These are phyloP conservation scores for Xylaria scruposa DNA, from an alignment of 495 filamentous ascomycete genomes.

Conservation along the genomic window DNA sequence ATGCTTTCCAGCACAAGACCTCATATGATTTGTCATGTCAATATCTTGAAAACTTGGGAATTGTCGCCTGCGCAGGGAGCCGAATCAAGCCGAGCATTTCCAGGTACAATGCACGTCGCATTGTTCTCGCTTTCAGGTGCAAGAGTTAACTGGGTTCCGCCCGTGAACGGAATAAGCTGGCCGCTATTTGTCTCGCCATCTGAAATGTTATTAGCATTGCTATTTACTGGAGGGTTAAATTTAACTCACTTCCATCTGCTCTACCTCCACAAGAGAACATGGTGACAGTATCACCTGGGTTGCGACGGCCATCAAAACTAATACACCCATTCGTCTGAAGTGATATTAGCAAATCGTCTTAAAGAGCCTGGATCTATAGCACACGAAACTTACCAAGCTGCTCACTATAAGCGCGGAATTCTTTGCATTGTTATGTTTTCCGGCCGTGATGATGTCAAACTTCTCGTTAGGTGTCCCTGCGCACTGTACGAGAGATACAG, in stretches of 20 bases:
- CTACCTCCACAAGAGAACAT: conserved; percentile 62
- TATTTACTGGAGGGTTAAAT: background rate
- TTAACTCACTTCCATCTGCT: conserved; percentile 53
- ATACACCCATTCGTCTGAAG: conserved; percentile 55
- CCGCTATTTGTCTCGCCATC: conserved; percentile 50
- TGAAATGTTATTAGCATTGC: conserved; percentile 31
- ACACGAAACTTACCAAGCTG: conserved; percentile 41
- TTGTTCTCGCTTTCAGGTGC: conserved; percentile 50
- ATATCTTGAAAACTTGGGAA: conserved; percentile 55
- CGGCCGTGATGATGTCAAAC: conserved; percentile 60
- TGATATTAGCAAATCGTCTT: conserved; percentile 19
- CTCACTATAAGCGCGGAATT: conserved; percentile 55
- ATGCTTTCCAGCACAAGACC: background rate
- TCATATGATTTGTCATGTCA: conserved; percentile 30
- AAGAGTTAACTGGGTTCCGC: conserved; percentile 48
- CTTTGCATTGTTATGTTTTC: conserved; percentile 54
- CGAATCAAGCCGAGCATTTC: conserved; percentile 47
- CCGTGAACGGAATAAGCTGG: conserved; percentile 51
- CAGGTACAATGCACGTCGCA: conserved; percentile 50
- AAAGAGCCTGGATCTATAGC: background rate
- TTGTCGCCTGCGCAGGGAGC: conserved; percentile 50
- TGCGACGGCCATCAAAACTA: conserved; percentile 55
- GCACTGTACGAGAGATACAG: conserved; percentile 54
- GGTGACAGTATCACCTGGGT: conserved; percentile 53
- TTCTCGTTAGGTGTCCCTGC: conserved; percentile 56